Base-by-base conservation (phyloP, 768 basidiomycete species). In the Plicaturopsis crispa region DNA sequence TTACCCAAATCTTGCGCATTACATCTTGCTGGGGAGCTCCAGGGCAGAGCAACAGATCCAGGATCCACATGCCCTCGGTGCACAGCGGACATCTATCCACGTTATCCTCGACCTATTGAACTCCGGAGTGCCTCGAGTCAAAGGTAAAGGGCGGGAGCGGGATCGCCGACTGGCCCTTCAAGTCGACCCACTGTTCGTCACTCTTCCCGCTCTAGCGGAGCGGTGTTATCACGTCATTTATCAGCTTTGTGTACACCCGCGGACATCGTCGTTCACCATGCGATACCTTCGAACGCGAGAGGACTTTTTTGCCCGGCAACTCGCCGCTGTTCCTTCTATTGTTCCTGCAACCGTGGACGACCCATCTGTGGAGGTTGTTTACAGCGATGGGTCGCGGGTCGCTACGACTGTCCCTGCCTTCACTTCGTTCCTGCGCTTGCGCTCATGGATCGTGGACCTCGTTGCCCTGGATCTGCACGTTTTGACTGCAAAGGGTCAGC, bases 401-500 rank as follows among this genome's bases (percentile, higher is more conserved):
- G 57, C 68, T 28, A 83, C 87, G 4, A 84, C 79, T 6, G 78
- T 84, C 23, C 56, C 78, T 1, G 72, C 75, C 1, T 59, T 93
- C 7, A 71, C 76, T 37, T 72, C 89, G 0, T 90, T 87, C 71
- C 69, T 97, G 8, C 80, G 81, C 12, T 61, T 90, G 31, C 82
- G 90, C 23, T 85, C 91, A 2, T 84, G 78, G 57, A 76, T 96
- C 33, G 73, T 96, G 43, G 86, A 94, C 48, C 73, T 86, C 17
- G 77, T 80, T 17, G 88, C 93, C 1, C 71, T 97, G 24, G 93
- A 97, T 54, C 65, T 96, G 4, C 93, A 93, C 44, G 75, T 87
- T 10, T 69, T 93, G 42, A 88, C 87, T 2, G 79, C 75, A 52
- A 82, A 80, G 48, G 80, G 81, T 0, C 85, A 88, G 42, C 61